Evolutionary conservation across 1,284 basidiomycete species (phyloP).

Genomic region (Wallemia ichthyophaga): DNA sequence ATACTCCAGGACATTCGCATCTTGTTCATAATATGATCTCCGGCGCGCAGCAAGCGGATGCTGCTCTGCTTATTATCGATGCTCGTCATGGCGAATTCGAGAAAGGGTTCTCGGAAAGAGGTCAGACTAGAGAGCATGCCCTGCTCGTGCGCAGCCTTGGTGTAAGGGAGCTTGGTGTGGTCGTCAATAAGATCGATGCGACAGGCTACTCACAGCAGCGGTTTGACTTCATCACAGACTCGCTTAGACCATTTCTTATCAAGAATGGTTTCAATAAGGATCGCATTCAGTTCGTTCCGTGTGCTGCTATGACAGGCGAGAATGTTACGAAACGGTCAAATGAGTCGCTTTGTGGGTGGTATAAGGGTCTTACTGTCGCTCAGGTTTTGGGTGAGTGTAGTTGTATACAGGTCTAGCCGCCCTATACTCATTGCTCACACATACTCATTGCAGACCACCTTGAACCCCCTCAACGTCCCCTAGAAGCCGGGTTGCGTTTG

Average conservation of each 20-base stretch:
- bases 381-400: conserved; percentile 35
- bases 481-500: conserved; percentile 46
- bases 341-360: conserved; percentile 36
- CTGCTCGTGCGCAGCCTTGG: conserved; percentile 74
- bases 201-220: conserved; percentile 51
- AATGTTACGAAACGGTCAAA: conserved; percentile 28
- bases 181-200: conserved; percentile 80
- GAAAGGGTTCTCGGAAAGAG: conserved; percentile 70
- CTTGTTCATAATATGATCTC: conserved; percentile 99
- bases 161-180: conserved; percentile 73
- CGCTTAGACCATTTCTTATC: conserved; percentile 47
- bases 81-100: conserved; percentile 76
- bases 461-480: conserved; percentile 47
- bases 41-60: conserved; percentile 86
- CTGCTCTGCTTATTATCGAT: conserved; percentile 81
- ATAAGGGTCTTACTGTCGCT: conserved; percentile 53
- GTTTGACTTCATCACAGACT: conserved; percentile 51
- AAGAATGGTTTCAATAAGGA: conserved; percentile 56
- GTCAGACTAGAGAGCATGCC: conserved; percentile 90
- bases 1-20: conserved; percentile 87
- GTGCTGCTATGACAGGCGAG: conserved; percentile 63
- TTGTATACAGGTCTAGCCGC: neutral
- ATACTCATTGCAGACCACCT: conserved; percentile 28
- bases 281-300: conserved; percentile 59
- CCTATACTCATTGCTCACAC: conserved; percentile 1